Evolutionary conservation across 192 early-diverging fungal genomes (phyloP).

Genomic region (Funneliformis mosseae): DNA sequence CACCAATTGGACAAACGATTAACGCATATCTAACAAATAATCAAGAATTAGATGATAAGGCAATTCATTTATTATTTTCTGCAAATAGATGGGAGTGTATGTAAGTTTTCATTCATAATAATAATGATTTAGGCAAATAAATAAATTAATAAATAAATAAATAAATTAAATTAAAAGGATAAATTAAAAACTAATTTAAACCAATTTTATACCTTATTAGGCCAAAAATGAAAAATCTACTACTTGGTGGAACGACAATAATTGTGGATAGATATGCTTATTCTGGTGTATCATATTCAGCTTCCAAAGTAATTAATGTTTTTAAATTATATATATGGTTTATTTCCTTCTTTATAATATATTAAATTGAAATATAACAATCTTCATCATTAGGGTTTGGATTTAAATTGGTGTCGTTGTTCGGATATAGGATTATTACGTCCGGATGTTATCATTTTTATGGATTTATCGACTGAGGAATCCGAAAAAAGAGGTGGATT

Average conservation of each 20-base stretch:
- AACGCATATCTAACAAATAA: slow-evolving; percentile 77
- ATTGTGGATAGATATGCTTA: slow-evolving; percentile 95
- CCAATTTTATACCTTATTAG: slow-evolving; percentile 11
- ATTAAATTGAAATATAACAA: neutral
- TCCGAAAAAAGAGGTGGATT: slow-evolving; percentile 82
- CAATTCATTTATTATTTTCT: slow-evolving; percentile 92
- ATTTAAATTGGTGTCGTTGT: slow-evolving; percentile 85
- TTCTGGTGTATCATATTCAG: slow-evolving; percentile 91
- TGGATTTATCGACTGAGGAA: slow-evolving; percentile 78
- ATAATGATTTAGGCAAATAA: too few species aligned
- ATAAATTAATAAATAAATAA: too few species aligned
- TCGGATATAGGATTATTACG: slow-evolving; percentile 82
- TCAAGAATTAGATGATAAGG: slow-evolving; percentile 73
- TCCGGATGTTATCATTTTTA: slow-evolving; percentile 88
- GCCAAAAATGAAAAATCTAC: slow-evolving; percentile 12
- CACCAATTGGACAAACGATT: slow-evolving; percentile 90
- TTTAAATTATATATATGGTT: slow-evolving; percentile 6
- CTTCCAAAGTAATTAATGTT: slow-evolving; percentile 69
- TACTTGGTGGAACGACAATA: slow-evolving; percentile 63
- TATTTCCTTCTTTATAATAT: neutral
- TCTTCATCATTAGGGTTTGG: slow-evolving; percentile 59
- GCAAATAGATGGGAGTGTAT: slow-evolving; percentile 95
- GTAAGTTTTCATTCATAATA: slow-evolving; percentile 48
- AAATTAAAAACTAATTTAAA: neutral
- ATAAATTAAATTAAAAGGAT: neutral